phyloP scores from a whole-genome alignment of 2,329 filamentous ascomycete species.

The Colletotrichum shisoi region DNA sequence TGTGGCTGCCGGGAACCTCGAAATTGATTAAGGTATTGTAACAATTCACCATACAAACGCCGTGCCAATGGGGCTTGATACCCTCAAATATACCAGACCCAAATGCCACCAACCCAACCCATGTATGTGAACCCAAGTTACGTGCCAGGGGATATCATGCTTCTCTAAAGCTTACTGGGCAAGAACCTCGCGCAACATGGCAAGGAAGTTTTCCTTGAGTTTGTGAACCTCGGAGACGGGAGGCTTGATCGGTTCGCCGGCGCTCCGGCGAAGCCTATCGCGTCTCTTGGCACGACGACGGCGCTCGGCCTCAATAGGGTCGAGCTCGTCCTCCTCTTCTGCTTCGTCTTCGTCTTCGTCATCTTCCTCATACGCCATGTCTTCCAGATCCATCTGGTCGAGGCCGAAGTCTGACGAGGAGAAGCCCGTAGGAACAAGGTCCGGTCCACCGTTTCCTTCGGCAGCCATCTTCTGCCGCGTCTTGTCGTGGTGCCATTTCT shows the following conservation, averaged over 20 bases:
- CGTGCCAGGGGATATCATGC: constrained; percentile 25
- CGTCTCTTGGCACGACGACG: constrained; percentile 78
- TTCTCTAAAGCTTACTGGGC: constrained; percentile 64
- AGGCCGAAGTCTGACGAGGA: constrained; percentile 88
- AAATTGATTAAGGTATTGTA: constrained; percentile 29
- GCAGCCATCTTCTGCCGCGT: constrained; percentile 99
- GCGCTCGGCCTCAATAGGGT: constrained; percentile 88
- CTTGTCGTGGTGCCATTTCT: constrained; percentile 98
- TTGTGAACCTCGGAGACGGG: constrained; percentile 80
- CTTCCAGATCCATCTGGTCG: constrained; percentile 83
- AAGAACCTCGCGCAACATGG: constrained; percentile 82
- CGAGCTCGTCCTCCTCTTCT: constrained; percentile 78
- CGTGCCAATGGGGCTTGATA: constrained; percentile 23
- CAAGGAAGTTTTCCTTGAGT: constrained; percentile 78
- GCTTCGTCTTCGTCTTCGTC: constrained; percentile 71
- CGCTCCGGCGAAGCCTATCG: constrained; percentile 79
- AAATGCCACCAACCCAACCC: constrained; percentile 22
- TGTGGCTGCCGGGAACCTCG: not conserved
- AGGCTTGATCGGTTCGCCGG: constrained; percentile 86
- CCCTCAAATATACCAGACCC: constrained; percentile 26
- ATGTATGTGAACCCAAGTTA: constrained; percentile 26
- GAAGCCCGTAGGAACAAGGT: constrained; percentile 69
- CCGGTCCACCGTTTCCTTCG: constrained; percentile 65
- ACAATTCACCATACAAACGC: constrained; percentile 24
- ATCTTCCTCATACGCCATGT: constrained; percentile 79